These are phyloP conservation scores for Syncephalis fuscata DNA, from an alignment of 371 early-diverging fungal genomes.

Conservation along the genomic window DNA sequence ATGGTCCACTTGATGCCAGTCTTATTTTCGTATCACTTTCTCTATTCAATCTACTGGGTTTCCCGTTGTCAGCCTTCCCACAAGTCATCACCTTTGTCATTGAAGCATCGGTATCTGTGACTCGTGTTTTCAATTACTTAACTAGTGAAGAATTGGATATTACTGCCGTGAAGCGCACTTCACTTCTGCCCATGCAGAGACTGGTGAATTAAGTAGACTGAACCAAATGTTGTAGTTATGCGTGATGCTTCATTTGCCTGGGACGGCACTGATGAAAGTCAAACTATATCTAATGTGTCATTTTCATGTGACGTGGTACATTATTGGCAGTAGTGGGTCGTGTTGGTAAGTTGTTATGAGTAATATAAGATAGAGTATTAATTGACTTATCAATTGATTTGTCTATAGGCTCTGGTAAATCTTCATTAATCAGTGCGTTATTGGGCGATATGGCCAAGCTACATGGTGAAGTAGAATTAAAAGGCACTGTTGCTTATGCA, in stretches of 20 bases:
- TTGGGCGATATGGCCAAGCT: constrained; percentile 68
- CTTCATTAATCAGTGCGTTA: constrained; percentile 51
- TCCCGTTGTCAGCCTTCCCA: constrained; percentile 59
- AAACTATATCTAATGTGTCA: constrained; percentile 20
- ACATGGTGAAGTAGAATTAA: constrained; percentile 41
- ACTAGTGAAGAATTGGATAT: constrained; percentile 37
- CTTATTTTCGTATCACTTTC: constrained; percentile 22
- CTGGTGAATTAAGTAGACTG: constrained; percentile 15
- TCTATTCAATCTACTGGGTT: constrained; percentile 21
- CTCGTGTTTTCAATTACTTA: constrained; percentile 35
- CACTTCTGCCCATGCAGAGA: no score
- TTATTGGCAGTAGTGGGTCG: constrained; percentile 64
- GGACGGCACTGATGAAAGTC: constrained; percentile 15
- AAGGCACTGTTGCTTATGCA: constrained; percentile 78
- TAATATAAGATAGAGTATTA: no score
- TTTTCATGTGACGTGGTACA: constrained; percentile 21
- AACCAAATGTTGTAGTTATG: constrained; percentile 14
- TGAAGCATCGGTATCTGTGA: constrained; percentile 43
- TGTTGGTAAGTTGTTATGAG: no score
- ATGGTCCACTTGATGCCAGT: constrained; percentile 9
- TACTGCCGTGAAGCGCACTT: no score
- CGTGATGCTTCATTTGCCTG: constrained; percentile 32
- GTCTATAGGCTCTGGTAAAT: no score
- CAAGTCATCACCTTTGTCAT: constrained; percentile 27
- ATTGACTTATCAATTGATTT: no score